Evolutionary conservation across 2,329 filamentous ascomycete species (phyloP).

Genomic region (Fusarium humuli): DNA sequence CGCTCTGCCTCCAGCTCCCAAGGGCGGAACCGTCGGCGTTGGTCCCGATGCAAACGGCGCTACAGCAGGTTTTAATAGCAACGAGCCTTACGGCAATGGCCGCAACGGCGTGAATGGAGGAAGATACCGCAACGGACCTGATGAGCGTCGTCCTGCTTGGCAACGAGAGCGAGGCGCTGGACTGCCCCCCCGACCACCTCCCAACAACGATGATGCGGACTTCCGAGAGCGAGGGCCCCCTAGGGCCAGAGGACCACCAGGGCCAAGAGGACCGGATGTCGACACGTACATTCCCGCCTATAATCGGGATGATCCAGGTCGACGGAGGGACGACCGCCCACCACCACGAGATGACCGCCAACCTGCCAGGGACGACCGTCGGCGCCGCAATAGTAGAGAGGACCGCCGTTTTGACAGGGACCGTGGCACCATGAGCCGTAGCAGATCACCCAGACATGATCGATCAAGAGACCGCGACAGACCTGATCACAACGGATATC

Average conservation of each 20-base stretch:
- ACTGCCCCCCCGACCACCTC: constrained; percentile 59
- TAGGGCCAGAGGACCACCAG: constrained; percentile 50
- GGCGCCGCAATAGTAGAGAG: constrained; percentile 51
- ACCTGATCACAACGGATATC: constrained; percentile 62
- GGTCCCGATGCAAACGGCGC: constrained; percentile 65
- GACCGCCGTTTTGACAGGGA: constrained; percentile 58
- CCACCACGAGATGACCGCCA: constrained; percentile 48
- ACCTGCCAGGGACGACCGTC: constrained; percentile 46
- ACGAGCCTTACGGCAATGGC: constrained; percentile 60
- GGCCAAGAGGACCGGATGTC: constrained; percentile 53
- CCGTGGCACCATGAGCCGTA: constrained; percentile 55
- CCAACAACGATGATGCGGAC: constrained; percentile 52
- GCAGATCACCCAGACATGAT: constrained; percentile 54
- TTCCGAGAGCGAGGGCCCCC: constrained; percentile 53
- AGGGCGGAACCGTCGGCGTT: constrained; percentile 88
- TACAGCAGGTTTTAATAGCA: constrained; percentile 61
- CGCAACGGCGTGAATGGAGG: constrained; percentile 62
- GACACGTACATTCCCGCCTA: constrained; percentile 66
- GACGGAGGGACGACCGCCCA: constrained; percentile 52
- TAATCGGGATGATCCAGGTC: constrained; percentile 50
- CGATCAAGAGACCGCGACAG: constrained; percentile 57
- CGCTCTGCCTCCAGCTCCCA: constrained; percentile 87
- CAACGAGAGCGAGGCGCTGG: constrained; percentile 62
- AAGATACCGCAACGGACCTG: constrained; percentile 57
- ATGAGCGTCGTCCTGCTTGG: constrained; percentile 66